Conservation (phyloP, 2,329 filamentous ascomycete genomes). For the Trichoderma sp. region DNA sequence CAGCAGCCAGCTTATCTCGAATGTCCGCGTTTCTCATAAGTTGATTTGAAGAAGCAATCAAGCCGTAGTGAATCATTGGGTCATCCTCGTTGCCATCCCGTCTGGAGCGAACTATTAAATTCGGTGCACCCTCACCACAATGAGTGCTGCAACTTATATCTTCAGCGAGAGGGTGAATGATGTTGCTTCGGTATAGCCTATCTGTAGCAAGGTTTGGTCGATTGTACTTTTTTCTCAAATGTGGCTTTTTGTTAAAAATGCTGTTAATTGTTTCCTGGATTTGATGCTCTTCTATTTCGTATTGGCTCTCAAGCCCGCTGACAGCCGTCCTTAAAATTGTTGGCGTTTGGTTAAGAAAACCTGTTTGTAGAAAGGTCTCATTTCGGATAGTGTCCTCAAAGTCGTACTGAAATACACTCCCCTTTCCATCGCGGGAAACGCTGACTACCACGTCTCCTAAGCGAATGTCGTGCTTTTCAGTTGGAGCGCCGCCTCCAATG, state of each 20-base stretch:
- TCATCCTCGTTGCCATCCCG: background rate
- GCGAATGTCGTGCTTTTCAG: background rate
- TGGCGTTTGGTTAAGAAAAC: background rate
- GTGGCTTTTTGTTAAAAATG: background rate
- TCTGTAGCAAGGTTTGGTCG: background rate
- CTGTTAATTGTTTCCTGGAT: background rate
- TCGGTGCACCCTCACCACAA: background rate
- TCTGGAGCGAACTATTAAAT: background rate
- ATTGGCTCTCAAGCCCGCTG: background rate
- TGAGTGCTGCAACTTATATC: background rate
- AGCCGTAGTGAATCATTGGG: background rate
- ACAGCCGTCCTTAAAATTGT: background rate
- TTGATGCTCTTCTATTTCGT: background rate
- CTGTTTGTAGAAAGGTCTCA: background rate
- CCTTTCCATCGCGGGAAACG: background rate
- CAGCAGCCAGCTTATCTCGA: background rate
- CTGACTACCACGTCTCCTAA: background rate
- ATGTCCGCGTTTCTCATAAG: background rate
- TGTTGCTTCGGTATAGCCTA: background rate
- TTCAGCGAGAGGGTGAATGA: background rate
- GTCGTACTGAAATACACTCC: slow-evolving; percentile 7
- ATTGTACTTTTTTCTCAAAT: background rate
- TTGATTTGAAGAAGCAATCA: background rate
- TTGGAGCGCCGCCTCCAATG: background rate
- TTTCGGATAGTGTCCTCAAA: background rate